Conservation (phyloP, 192 early-diverging fungal species). For the Backusella luteola region DNA sequence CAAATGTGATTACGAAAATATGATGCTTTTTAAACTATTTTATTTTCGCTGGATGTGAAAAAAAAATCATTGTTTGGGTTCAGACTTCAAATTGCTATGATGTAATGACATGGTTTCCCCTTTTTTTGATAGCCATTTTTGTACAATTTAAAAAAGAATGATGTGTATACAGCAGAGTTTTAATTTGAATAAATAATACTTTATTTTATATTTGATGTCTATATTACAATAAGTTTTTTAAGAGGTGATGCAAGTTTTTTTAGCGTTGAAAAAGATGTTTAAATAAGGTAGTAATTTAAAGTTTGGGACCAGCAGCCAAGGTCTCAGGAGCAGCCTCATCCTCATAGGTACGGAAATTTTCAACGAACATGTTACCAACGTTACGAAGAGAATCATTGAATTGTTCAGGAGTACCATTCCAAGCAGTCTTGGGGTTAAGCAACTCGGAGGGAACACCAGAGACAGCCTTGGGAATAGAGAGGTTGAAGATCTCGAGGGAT, state of each 20-base stretch:
- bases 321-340: constrained; percentile 75
- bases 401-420: constrained; percentile 71
- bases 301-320: constrained; percentile 68
- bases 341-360: constrained; percentile 88
- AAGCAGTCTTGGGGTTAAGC: constrained; percentile 84
- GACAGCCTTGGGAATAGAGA: constrained; percentile 80
- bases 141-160: background rate
- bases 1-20: background rate
- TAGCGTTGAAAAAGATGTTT: background rate
- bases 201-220: background rate
- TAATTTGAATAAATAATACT: background rate
- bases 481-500: constrained; percentile 85
- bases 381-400: constrained; percentile 66
- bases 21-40: background rate
- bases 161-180: background rate
- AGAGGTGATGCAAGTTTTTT: background rate
- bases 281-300: constrained; percentile 14
- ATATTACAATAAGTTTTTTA: background rate
- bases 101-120: background rate
- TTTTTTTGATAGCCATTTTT: background rate
- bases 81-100: background rate
- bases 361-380: constrained; percentile 81
- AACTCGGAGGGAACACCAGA: constrained; percentile 80
- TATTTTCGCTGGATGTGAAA: background rate
- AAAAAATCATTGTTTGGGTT: background rate